A percentile compares a stretch with the other conserved stretches of the same genome.
Evolutionary conservation across 768 basidiomycete species (phyloP).

Genomic region (Xanthoconium stramineum): DNA sequence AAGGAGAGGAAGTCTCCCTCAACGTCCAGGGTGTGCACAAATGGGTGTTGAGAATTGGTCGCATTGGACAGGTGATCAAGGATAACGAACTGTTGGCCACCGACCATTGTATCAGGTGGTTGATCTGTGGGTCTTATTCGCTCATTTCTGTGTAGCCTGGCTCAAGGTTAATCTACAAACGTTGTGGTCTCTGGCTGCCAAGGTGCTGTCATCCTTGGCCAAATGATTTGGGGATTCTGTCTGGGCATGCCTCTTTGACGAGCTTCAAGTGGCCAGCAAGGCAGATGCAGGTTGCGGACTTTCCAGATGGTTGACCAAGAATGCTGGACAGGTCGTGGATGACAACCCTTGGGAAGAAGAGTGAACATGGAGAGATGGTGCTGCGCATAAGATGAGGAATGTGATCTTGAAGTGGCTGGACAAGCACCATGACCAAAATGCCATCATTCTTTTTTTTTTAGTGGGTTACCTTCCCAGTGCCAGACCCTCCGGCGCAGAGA

Average conservation of each 20-base stretch:
- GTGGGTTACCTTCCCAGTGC: too few relatives aligned
- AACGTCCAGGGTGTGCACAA: slow-evolving; percentile 83
- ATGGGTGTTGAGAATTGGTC: slow-evolving; percentile 71
- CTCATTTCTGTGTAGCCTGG: slow-evolving; percentile 51
- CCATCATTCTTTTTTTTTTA: slow-evolving; percentile 35
- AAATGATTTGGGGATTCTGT: slow-evolving; percentile 62
- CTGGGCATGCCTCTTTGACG: slow-evolving; percentile 68
- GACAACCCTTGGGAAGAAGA: slow-evolving; percentile 59
- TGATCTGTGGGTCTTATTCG: slow-evolving; percentile 52
- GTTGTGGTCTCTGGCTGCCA: slow-evolving; percentile 79
- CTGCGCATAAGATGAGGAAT: slow-evolving; percentile 56
- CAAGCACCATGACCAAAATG: slow-evolving; percentile 24
- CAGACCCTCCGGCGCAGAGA: too few relatives aligned
- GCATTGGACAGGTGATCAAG: slow-evolving; percentile 60
- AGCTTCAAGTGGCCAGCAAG: slow-evolving; percentile 43
- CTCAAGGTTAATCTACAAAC: slow-evolving; percentile 93
- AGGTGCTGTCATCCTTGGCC: slow-evolving; percentile 54
- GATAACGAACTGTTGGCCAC: slow-evolving; percentile 51
- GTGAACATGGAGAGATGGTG: slow-evolving; percentile 73
- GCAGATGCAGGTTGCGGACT: neutral
- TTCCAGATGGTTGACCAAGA: slow-evolving; percentile 28
- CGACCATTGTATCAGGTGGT: slow-evolving; percentile 67
- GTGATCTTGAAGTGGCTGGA: slow-evolving; percentile 49
- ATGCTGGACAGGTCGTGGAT: slow-evolving; percentile 17
- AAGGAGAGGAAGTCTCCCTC: slow-evolving; percentile 77